Evolutionary conservation across 257 asterid species (phyloP).

Genomic region (Craterostigma plantagineum): DNA sequence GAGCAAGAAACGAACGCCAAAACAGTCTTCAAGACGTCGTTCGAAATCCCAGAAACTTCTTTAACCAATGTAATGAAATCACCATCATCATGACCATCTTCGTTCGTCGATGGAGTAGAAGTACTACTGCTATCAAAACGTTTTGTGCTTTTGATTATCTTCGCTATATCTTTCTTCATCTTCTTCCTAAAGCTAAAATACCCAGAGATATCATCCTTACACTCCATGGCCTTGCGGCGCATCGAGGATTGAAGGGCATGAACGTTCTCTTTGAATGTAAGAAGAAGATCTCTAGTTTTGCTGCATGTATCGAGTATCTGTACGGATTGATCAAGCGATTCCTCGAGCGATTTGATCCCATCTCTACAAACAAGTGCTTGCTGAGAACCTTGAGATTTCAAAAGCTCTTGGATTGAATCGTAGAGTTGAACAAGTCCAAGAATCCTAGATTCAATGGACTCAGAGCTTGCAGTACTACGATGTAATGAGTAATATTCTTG

Average conservation of each 20-base stretch:
- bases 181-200: neutral
- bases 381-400: too few species aligned
- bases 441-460: neutral
- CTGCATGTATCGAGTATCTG: neutral
- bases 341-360: neutral
- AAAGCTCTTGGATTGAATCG: neutral
- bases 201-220: neutral
- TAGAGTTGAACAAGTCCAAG: neutral
- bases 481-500: too few species aligned
- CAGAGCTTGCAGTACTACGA: neutral
- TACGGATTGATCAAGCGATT: neutral
- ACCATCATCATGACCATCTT: too few species aligned
- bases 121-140: neutral
- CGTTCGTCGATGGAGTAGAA: neutral
- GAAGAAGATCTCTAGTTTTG: neutral
- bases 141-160: neutral
- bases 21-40: neutral
- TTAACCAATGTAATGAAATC: neutral
- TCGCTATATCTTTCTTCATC: neutral
- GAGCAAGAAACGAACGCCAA: neutral
- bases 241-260: neutral
- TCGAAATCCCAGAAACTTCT: neutral
- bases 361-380: neutral
- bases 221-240: neutral
- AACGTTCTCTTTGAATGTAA: neutral